Conservation (phyloP, 257 asterid genomes). For the Nicotiana tomentosiformis region DNA sequence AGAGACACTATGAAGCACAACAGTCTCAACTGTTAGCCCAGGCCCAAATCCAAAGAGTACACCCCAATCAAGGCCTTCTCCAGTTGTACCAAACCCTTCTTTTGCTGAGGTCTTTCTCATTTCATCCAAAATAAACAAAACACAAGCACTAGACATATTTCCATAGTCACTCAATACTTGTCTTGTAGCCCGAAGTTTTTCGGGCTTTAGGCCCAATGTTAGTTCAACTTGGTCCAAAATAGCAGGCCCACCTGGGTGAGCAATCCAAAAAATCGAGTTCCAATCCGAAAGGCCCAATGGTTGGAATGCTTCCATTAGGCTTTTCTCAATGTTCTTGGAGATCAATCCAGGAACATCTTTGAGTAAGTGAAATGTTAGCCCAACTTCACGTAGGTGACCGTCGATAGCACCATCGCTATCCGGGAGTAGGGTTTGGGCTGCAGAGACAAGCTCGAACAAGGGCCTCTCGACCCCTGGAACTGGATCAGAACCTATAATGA, state of each 20-base stretch:
- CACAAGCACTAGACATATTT: constrained; percentile 63
- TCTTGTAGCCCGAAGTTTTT: constrained; percentile 41
- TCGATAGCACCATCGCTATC: constrained; percentile 53
- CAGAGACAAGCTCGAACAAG: constrained; percentile 45
- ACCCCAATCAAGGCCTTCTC: constrained; percentile 73
- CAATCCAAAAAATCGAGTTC: constrained; percentile 64
- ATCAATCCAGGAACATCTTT: constrained; percentile 58
- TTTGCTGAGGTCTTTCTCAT: constrained; percentile 58
- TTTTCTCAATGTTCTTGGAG: constrained; percentile 41
- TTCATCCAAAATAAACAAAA: constrained; percentile 52
- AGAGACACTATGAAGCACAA: constrained; percentile 56
- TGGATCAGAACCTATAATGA: constrained; percentile 51
- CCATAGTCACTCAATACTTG: constrained; percentile 65
- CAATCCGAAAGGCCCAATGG: constrained; percentile 54
- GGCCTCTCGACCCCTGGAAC: constrained; percentile 39
- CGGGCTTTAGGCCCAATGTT: constrained; percentile 39
- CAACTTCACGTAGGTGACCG: constrained; percentile 56
- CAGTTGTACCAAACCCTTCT: constrained; percentile 50
- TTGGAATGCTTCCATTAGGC: constrained; percentile 47
- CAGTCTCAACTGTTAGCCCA: constrained; percentile 71
- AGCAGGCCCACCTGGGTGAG: constrained; percentile 73
- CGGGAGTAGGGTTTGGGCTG: constrained; percentile 56
- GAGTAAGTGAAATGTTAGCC: constrained; percentile 45
- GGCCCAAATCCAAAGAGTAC: constrained; percentile 73
- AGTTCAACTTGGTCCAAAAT: constrained; percentile 57